Percentiles rank a stretch among this genome's conserved stretches.
phyloP scores from a whole-genome alignment of 2,329 filamentous ascomycete species.

The Pestalotiopsis sp. region DNA sequence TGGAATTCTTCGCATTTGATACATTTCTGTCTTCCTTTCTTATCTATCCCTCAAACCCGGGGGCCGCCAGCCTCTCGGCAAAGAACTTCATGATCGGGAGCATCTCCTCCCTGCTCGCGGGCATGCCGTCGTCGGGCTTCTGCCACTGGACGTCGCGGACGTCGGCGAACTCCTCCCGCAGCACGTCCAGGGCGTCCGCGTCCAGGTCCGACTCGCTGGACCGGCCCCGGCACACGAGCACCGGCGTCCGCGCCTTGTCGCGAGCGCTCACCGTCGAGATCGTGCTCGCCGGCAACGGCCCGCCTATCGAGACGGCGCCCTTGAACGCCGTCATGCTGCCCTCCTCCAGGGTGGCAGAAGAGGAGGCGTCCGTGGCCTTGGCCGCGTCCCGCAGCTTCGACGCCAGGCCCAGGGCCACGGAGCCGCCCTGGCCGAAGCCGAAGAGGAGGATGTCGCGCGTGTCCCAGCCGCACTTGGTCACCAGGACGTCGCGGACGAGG shows the following conservation, averaged over 20 bases:
- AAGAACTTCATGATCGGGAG: constrained; percentile 87
- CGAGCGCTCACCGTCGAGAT: constrained; percentile 45
- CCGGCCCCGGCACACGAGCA: constrained; percentile 62
- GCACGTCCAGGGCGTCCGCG: constrained; percentile 61
- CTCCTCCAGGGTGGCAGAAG: not conserved
- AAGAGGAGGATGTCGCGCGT: constrained; percentile 63
- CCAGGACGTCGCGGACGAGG: constrained; percentile 53
- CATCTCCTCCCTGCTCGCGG: constrained; percentile 82
- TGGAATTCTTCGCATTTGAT: no score
- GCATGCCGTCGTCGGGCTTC: constrained; percentile 78
- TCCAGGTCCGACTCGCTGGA: constrained; percentile 48
- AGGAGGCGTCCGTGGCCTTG: constrained; percentile 29
- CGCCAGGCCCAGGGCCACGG: constrained; percentile 60
- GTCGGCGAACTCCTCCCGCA: constrained; percentile 68
- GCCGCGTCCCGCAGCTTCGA: constrained; percentile 41
- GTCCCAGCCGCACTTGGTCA: constrained; percentile 62
- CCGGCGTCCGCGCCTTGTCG: constrained; percentile 63
- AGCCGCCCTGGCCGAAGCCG: constrained; percentile 70
- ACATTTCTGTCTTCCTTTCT: no score
- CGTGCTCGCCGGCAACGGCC: constrained; percentile 56
- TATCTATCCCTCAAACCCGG: constrained; percentile 14
- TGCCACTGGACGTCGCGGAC: constrained; percentile 72
- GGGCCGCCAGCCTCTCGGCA: constrained; percentile 59
- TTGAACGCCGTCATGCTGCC: constrained; percentile 37
- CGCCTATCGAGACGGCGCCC: constrained; percentile 67